Percentiles rank a stretch among this genome's conserved stretches.
These are phyloP conservation scores for Colletotrichum caudatum DNA, from an alignment of 2,329 filamentous ascomycete genomes.

Conservation along the genomic window DNA sequence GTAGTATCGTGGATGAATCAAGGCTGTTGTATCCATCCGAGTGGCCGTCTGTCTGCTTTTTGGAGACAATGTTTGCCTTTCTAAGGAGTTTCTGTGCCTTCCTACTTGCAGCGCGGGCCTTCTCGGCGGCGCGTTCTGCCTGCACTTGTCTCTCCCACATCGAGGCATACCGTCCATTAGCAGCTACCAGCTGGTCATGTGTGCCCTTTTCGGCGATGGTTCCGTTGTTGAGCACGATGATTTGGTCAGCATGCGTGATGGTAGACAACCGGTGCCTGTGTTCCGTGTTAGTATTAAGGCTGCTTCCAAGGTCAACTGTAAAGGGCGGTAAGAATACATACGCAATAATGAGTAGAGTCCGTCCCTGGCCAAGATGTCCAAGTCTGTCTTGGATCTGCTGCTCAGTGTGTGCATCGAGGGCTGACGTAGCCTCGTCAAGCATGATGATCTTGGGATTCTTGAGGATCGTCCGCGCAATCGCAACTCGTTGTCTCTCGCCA, in stretches of 20 bases:
- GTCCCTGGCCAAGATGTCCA: conserved; percentile 81
- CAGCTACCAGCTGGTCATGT: conserved; percentile 79
- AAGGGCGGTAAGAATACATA: conserved; percentile 58
- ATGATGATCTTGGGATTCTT: conserved; percentile 94
- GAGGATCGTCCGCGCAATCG: conserved; percentile 91
- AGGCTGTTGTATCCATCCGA: conserved; percentile 62
- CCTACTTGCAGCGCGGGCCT: conserved; percentile 61
- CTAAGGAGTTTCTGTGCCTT: conserved; percentile 60
- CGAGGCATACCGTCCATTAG: conserved; percentile 79
- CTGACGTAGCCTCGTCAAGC: conserved; percentile 92
- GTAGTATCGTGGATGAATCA: conserved; percentile 58
- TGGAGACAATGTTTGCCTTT: conserved; percentile 61
- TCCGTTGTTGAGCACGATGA: conserved; percentile 83
- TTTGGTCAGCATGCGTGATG: conserved; percentile 87
- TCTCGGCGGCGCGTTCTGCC: conserved; percentile 76
- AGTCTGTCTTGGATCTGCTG: conserved; percentile 92
- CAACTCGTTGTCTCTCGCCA: conserved; percentile 93
- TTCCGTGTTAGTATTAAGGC: conserved; percentile 43
- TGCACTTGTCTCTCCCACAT: conserved; percentile 94
- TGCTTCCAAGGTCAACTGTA: conserved; percentile 46
- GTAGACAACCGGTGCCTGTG: conserved; percentile 81
- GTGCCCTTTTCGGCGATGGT: conserved; percentile 82
- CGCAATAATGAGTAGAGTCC: conserved; percentile 96
- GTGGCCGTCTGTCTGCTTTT: conserved; percentile 55
- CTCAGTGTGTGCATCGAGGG: conserved; percentile 91